Base-by-base conservation (phyloP, 2,329 filamentous ascomycete genomes). In the Chalaropsis ovoidea region DNA sequence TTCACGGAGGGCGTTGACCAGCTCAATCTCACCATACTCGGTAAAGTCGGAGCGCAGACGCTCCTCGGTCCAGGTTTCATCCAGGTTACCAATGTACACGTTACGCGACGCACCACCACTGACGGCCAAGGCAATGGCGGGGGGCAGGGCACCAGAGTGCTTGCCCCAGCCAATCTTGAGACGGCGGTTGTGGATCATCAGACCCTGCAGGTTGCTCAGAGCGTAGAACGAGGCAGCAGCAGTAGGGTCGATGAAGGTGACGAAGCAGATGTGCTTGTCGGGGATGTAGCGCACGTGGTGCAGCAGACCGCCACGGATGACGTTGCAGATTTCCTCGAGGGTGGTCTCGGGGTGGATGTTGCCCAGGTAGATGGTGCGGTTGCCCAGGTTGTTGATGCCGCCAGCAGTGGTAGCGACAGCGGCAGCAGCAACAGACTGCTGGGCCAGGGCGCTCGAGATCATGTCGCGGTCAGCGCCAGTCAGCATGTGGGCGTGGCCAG, bases 141-240 rank as follows among this genome's bases (percentile, higher is more conserved):
- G 92, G 47, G 94, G 94, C 31, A 99, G 85, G 70, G 92, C 93
- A 68, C 94, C 94, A 3, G 94, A 99, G 77, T 99, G 94, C 81
- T 99, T 99, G 69, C 94, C 94, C 94, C 94, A 99, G 70, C 94
- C 94, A 74, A 99, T 96, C 83, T 99, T 99, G 70, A 99, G 81
- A 64, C 94, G 87, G 69, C 94, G 86, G 78, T 99, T 99, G 79
- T 99, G 94, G 72, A 99, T 99, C 94, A 99, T 99, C 70, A 99
- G 79, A 27, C 94, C 94, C 75, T 99, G 94, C 35, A 99, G 81
- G 77, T 97, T 97, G 82, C 92, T 96, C 68, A 99, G 80, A 52
- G 94, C 94, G 72, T 96, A 99, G 80, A 99, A 99, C 0, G 93
- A 96, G 49, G 94, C 94, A 27, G 94, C 94, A 2, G 94, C 95